Conservation (phyloP, 2,329 filamentous ascomycete genomes). For the Pseudogymnoascus verrucosus region DNA sequence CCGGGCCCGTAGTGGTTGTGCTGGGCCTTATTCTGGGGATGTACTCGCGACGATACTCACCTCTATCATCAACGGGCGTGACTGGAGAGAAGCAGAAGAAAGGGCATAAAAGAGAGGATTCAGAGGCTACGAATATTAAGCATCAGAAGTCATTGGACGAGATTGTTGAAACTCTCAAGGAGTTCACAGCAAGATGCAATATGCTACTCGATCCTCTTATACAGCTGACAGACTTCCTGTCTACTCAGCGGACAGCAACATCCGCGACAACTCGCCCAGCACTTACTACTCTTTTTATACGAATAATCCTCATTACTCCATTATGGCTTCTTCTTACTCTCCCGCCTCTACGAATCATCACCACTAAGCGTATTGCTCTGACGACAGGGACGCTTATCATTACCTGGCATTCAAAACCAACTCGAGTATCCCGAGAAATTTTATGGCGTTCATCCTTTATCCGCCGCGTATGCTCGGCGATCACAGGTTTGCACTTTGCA, state of each 20-base stretch:
- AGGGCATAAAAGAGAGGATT: constrained; percentile 37
- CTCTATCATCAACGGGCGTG: constrained; percentile 78
- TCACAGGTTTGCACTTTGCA: constrained; percentile 75
- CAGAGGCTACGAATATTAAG: constrained; percentile 57
- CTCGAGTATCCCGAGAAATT: constrained; percentile 75
- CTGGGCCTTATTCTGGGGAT: constrained; percentile 76
- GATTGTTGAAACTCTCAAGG: constrained; percentile 87
- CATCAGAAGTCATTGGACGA: constrained; percentile 95
- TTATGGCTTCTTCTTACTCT: constrained; percentile 79
- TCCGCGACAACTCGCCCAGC: constrained; percentile 86
- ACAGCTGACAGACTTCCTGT: constrained; percentile 85
- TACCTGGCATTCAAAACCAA: constrained; percentile 86
- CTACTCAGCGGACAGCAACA: constrained; percentile 81
- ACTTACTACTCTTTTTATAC: constrained; percentile 79
- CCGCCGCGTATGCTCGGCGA: constrained; percentile 57
- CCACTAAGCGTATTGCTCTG: constrained; percentile 76
- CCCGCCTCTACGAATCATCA: constrained; percentile 76
- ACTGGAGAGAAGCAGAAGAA: constrained; percentile 51
- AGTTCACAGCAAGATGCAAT: constrained; percentile 87
- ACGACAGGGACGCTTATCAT: constrained; percentile 77
- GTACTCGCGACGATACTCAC: constrained; percentile 85
- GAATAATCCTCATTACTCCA: constrained; percentile 80
- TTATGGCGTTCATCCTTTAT: constrained; percentile 81
- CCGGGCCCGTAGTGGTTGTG: constrained; percentile 77
- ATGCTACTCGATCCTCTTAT: constrained; percentile 83